A percentile compares a stretch with the other conserved stretches of the same genome.
These are phyloP conservation scores for Uromyces viciae-fabae DNA, from an alignment of 1,284 basidiomycete species.

Conservation along the genomic window DNA sequence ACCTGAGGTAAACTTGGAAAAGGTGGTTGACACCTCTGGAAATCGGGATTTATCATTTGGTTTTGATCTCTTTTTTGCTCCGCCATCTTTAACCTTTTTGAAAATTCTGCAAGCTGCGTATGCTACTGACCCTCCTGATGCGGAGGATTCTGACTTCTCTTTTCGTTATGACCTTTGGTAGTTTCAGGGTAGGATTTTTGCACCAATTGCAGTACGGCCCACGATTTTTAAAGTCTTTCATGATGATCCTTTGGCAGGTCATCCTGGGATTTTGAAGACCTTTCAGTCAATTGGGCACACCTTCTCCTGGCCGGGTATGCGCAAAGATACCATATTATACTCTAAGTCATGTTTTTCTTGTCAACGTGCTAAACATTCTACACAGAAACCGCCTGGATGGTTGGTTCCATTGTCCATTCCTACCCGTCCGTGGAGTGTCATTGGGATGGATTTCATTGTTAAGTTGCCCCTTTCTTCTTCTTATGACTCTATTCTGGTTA, in stretches of 20 bases:
- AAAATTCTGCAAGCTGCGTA: background rate
- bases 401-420: conserved; percentile 55
- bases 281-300: background rate
- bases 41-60: no score
- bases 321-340: background rate
- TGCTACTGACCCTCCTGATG: background rate
- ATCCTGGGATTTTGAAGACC: background rate
- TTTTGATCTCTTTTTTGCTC: background rate
- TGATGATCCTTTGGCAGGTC: background rate
- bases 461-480: conserved; percentile 54
- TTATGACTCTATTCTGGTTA: conserved; percentile 49
- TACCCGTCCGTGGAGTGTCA: conserved; percentile 55
- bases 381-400: conserved; percentile 49
- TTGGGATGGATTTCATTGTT: conserved; percentile 60
- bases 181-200: background rate
- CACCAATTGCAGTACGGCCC: background rate
- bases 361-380: conserved; percentile 6
- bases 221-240: background rate
- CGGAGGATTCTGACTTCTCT: background rate
- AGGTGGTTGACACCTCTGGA: no score
- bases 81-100: background rate
- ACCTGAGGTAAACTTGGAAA: no score
- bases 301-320: conserved; percentile 8
- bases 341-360: no score
- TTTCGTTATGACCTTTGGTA: background rate